Base-by-base conservation (phyloP, 176 grass and related monocot genomes). In the Triticum timopheevii region DNA sequence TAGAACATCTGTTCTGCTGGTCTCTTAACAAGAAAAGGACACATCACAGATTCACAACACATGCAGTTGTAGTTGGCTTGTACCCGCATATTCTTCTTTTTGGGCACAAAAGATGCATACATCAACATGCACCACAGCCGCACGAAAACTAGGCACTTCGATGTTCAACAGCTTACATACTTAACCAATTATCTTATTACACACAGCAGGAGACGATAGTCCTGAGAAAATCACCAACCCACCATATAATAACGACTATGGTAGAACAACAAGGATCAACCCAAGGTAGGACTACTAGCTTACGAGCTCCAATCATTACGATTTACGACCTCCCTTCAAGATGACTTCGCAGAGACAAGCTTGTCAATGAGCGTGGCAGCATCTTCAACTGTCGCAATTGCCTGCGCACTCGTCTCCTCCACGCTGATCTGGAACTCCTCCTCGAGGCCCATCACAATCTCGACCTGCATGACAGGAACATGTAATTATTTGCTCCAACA, bases 381-480 rank as follows among this genome's bases (percentile, higher is more conserved):
- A 15, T 93, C 92, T 54, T 90, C 82, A 13, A 93, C 92, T 0
- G 92, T 90, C 0, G 86, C 69, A 2, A 93, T 93, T 10, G 79
- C 27, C 61, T 93, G 92, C 0, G 92, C 92, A 1, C 88, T 93
- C 2, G 85, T 85, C 80, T 93, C 92, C 65, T 93, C 92, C 28
- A 93, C 88, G 24, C 78, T 93, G 74, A 93, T 90, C 0, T 25
- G 7, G 9, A 93, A 93, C 75, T 87, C 85, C 82, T 93, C 92
- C 85, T 93, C 92, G 0, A 93, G 92, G n/a, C 92, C 86, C 92
- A 93, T 93, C 81, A 93, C 92, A 17, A 93, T 93, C 83, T 93
- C 92, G 4, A 93, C 92, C 92, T 93, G 80, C 68, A 20, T 33
- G 17, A 49, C 2, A 66, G 30, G 3, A 85, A 34, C 31, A 16